Base-by-base conservation (phyloP, 2,329 filamentous ascomycete genomes). In the Aureobasidium leucospermi region DNA sequence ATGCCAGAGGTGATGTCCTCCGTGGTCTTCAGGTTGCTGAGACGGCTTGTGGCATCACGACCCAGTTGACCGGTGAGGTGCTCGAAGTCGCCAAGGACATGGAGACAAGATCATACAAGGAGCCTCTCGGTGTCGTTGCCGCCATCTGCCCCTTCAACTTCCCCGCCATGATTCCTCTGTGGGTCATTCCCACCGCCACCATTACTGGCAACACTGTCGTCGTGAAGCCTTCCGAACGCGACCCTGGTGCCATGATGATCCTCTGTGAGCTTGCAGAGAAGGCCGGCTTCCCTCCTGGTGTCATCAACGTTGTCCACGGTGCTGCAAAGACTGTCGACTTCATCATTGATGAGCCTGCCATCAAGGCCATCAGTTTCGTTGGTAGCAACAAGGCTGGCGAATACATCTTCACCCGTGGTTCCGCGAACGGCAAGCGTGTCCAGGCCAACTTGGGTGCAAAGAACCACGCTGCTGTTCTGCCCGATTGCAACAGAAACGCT, bases 131-230 rank as follows among this genome's bases (percentile, higher is more conserved):
- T 59, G 86, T 94, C 36, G 85, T 88, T 45, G 88, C 89, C 60
- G 88, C 89, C 61, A 94, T 94, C 66, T 94, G 89, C 79, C 89
- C 89, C 1, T 94, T 94, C 71, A 94, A 94, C 79, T 94, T 94
- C 76, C 89, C 89, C 45, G 89, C 89, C 67, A 95, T 95, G 89
- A 94, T 95, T 72, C 90, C 89, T 3, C 81, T 95, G n/a, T 95
- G 89, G 89, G 90, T 84, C 62, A 91, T 95, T 63, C 90, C 89
- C 41, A 88, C 94, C 67, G 89, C 89, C 48, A 89, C 89, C 45
- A 83, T 92, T 31, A 90, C 88, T 16, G 89, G 89, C 56, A 95
- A 95, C 78, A 92, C 88, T 13, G 79, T 91, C 61, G 84, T 95
- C 66, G 79, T 95, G 67, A 95, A 95, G 81, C 89, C 89, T 9